These are phyloP conservation scores for Thraustochytrium striatum DNA, from an alignment of 352 stramenopile genomes.

Conservation along the genomic window DNA sequence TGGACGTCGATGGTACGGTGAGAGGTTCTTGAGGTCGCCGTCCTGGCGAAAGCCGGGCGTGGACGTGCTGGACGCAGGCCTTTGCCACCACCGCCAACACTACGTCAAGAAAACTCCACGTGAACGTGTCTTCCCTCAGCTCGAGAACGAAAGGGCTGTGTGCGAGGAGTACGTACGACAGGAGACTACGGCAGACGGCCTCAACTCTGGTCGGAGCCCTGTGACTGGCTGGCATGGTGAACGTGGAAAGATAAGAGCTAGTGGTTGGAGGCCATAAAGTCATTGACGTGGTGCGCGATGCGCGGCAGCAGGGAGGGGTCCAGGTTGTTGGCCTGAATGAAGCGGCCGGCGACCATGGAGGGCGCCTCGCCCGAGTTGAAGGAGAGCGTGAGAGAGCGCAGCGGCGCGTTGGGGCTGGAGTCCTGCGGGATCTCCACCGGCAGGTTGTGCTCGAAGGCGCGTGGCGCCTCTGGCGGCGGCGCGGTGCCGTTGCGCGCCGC, in stretches of 20 bases:
- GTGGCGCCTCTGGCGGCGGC: background rate
- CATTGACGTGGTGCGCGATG: slow-evolving; percentile 26
- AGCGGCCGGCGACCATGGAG: background rate
- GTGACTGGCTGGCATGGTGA: too few species aligned
- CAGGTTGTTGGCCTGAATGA: slow-evolving; percentile 23
- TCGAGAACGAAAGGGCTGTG: too few species aligned
- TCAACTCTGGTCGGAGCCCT: too few species aligned
- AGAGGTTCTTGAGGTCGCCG: too few species aligned
- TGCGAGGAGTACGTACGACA: too few species aligned
- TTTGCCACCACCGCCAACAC: too few species aligned
- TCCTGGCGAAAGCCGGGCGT: too few species aligned
- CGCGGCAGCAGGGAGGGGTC: slow-evolving; percentile 26
- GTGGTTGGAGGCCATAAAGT: background rate
- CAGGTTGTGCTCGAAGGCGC: slow-evolving; percentile 6
- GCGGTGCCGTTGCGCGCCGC: background rate
- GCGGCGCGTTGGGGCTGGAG: slow-evolving; percentile 7
- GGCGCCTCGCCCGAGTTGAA: slow-evolving; percentile 38
- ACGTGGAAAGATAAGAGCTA: background rate
- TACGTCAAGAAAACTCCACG: too few species aligned
- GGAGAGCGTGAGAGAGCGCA: background rate
- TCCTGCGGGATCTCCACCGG: slow-evolving; percentile 38
- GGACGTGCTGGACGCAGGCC: too few species aligned
- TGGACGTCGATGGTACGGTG: too few species aligned
- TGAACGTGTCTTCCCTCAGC: too few species aligned
- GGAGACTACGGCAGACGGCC: too few species aligned